Base-by-base conservation (phyloP, 2,329 filamentous ascomycete species). In the Hymenoscyphus albidus region DNA sequence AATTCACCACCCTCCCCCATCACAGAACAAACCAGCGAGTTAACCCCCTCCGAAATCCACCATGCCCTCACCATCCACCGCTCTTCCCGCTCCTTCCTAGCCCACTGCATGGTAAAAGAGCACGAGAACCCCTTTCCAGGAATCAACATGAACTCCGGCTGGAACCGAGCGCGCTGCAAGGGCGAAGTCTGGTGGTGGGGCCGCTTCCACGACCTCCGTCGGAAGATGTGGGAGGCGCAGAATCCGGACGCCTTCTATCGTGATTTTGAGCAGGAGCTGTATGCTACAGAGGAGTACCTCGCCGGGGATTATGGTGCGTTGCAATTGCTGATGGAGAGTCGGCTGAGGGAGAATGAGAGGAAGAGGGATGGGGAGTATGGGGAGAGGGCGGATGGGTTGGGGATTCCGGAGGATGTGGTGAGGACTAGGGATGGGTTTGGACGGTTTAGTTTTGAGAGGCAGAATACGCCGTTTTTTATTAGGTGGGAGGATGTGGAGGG, bases 381-480 rank as follows among this genome's bases (percentile, higher is more conserved):
- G 10, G 31, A 35, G 14, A 32, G 5, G 13, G 12, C 38, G 38
- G 13, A 59, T 39, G 10, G 16, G 16, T 27, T 62, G 57, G 38
- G 62, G 2, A 31, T 61, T 31, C 22, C 38, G 5, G 62, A 65
- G 48, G 63, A 63, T 31, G 62, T 61, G 48, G 38, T 61, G 10
- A 51, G 44, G 12, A 63, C 67, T 27, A 35, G 14, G 18, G 58
- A 66, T 31, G 9, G 27, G 2, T 65, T 69, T 10, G 58, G 57
- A 1, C 39, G 48, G 31, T 68, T 66, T 32, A 66, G 61, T 32
- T 63, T 70, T 3, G 48, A 62, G 56, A 48, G 32, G 35, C 68
- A 71, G 58, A 14, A 62, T 3, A 61, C 67, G 12, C 62, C 65
- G 2, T 64, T 66, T 35, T 18, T 65, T 3, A 62, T 70, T 38